Percentiles rank a stretch among this genome's conserved stretches.
These are phyloP conservation scores for Eimeria falciformis DNA, from an alignment of 169 alveolate genomes.

Conservation along the genomic window DNA sequence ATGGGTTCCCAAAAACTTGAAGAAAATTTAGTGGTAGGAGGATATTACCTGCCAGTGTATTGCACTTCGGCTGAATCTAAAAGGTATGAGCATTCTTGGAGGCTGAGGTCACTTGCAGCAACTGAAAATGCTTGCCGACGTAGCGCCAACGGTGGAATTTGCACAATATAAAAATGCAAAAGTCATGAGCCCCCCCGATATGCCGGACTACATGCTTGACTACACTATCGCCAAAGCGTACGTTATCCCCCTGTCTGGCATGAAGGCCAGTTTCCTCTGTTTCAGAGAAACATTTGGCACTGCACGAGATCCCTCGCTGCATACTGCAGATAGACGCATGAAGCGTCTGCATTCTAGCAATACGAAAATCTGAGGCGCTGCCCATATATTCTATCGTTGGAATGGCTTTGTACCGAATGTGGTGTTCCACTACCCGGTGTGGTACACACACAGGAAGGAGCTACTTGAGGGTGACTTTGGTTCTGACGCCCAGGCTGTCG, in stretches of 20 bases:
- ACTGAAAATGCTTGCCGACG: conserved; percentile 36
- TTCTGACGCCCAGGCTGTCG: conserved; percentile 76
- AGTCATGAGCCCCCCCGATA: conserved; percentile 91
- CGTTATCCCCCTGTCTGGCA: no score
- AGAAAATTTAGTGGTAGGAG: no score
- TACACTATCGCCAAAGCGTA: conserved; percentile 68
- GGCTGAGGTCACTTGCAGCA: conserved; percentile 31
- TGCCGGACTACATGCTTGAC: conserved; percentile 89
- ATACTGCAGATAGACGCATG: neutral
- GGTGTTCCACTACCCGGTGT: no score
- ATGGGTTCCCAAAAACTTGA: no score
- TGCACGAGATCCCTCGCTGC: neutral
- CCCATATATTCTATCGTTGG: no score
- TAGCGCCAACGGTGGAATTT: conserved; percentile 70
- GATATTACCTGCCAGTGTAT: no score
- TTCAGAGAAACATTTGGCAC: neutral
- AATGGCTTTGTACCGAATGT: no score
- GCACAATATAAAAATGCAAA: conserved; percentile 84
- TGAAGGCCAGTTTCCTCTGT: neutral
- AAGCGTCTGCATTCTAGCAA: no score
- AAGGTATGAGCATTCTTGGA: neutral
- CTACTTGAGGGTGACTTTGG: conserved; percentile 54
- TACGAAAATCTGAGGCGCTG: no score
- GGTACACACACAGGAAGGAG: conserved; percentile 29
- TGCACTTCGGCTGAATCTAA: neutral